A percentile compares a stretch with the other conserved stretches of the same genome.
Evolutionary conservation across 148 eudicot species (phyloP).

Genomic region (Hydrangea macrophylla): DNA sequence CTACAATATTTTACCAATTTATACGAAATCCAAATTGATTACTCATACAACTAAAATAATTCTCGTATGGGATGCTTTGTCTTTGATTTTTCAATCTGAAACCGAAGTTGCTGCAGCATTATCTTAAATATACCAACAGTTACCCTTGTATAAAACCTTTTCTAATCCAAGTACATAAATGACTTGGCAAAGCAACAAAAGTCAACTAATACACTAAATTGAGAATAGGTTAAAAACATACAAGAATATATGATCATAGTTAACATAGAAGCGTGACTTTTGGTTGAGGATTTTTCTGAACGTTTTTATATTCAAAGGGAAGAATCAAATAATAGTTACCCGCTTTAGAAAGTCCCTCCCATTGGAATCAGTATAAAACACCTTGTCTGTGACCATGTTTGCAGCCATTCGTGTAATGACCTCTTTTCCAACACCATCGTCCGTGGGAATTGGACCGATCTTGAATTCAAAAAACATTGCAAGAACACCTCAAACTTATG

Average conservation of each 20-base stretch:
- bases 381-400: conserved; percentile 59
- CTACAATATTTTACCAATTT: not conserved
- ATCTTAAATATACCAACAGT: not conserved
- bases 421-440: conserved; percentile 60
- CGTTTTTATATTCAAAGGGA: not conserved
- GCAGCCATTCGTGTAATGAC: conserved; percentile 69
- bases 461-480: conserved; percentile 23
- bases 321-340: conserved; percentile 27
- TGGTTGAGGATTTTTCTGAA: not conserved
- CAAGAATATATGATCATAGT: not conserved
- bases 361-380: conserved; percentile 84
- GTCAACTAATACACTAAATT: not conserved
- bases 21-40: not conserved
- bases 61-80: not conserved
- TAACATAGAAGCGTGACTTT: not conserved
- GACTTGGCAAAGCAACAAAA: not conserved
- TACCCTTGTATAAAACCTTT: not conserved
- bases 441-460: conserved; percentile 74
- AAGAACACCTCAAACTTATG: conserved; percentile 15
- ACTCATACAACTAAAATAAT: not conserved
- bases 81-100: not conserved
- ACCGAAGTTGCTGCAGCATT: not conserved
- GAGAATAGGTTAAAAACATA: not conserved
- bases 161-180: not conserved
- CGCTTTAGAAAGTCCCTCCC: conserved; percentile 87